Conservation (phyloP, 768 basidiomycete species). For the Cubamyces lactineus region DNA sequence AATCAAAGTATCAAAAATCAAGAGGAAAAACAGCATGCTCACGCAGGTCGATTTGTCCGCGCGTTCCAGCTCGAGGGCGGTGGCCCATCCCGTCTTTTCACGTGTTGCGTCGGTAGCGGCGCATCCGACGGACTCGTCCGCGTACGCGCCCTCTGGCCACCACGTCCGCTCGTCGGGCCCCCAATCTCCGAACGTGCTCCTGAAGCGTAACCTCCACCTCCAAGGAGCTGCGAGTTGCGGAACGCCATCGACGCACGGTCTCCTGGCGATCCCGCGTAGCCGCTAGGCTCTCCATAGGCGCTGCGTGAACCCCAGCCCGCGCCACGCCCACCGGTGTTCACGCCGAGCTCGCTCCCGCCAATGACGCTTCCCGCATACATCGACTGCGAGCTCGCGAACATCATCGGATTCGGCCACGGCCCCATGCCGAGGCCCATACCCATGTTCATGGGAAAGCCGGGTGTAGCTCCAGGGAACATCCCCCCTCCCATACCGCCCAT, state of each 20-base stretch:
- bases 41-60: slow-evolving; percentile 17
- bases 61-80: slow-evolving; percentile 42
- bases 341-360: slow-evolving; percentile 49
- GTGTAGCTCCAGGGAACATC: slow-evolving; percentile 47
- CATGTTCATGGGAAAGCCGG: slow-evolving; percentile 29
- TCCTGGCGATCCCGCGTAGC: slow-evolving; percentile 33
- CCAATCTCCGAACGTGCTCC: slow-evolving; percentile 20
- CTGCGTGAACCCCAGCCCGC: slow-evolving; percentile 60
- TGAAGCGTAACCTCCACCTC: slow-evolving; percentile 13
- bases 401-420: slow-evolving; percentile 44
- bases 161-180: slow-evolving; percentile 23
- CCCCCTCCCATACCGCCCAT: slow-evolving; percentile 33
- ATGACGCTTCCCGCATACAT: slow-evolving; percentile 73
- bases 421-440: slow-evolving; percentile 32
- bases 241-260: slow-evolving; percentile 33
- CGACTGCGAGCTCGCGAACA: slow-evolving; percentile 55
- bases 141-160: slow-evolving; percentile 33
- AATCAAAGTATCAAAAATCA: background rate
- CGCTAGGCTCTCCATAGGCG: slow-evolving; percentile 71
- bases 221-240: slow-evolving; percentile 22
- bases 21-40: background rate
- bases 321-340: slow-evolving; percentile 37
- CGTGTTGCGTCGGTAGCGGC: slow-evolving; percentile 21
- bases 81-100: slow-evolving; percentile 22
- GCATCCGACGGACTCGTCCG: slow-evolving; percentile 36